Conservation (phyloP, 345 rosid genomes). For the Acer campestre region DNA sequence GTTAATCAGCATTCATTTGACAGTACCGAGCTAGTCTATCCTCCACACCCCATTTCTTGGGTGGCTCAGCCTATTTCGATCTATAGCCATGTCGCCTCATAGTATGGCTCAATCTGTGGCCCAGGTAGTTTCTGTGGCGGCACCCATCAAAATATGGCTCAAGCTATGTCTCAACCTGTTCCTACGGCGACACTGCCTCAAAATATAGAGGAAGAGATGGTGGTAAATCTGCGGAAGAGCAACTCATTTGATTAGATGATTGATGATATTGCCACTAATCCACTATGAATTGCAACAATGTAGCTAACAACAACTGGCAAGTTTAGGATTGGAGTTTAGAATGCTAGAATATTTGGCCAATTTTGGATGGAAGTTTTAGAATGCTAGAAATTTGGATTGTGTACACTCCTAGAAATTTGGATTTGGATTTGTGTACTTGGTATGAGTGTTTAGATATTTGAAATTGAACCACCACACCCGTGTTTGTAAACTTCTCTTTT, state of each 20-base stretch:
- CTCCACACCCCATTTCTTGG: conserved; percentile 1
- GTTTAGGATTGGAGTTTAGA: too few species aligned
- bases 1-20: background rate
- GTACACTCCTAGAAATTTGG: too few species aligned
- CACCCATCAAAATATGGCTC: background rate
- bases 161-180: background rate
- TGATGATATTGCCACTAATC: background rate
- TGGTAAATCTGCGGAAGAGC: background rate
- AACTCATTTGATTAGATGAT: background rate
- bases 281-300: background rate
- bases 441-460: too few species aligned
- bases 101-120: background rate
- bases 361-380: too few species aligned
- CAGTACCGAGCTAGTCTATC: background rate
- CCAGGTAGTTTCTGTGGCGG: background rate
- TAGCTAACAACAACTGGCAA: background rate
- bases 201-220: background rate
- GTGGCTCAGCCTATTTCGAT: background rate
- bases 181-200: background rate
- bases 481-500: background rate
- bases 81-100: background rate
- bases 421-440: too few species aligned
- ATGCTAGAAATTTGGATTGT: too few species aligned
- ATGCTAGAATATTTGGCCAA: too few species aligned
- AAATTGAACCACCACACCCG: too few species aligned